Conservation (phyloP, 352 stramenopile genomes). For the Pythium rhizo-oryzae region DNA sequence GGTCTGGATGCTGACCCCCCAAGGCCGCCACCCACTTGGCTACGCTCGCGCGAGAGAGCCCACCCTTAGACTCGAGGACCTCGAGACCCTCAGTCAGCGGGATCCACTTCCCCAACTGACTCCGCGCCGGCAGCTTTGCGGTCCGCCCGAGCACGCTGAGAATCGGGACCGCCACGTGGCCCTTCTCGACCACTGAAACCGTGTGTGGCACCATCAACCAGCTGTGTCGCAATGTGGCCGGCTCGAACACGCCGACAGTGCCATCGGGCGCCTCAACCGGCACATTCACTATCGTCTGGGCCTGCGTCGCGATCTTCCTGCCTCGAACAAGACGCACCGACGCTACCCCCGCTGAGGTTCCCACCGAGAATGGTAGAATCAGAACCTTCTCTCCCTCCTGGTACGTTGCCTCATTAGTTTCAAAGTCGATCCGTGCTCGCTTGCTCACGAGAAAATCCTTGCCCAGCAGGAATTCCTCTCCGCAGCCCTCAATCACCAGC, state of each 20-base stretch:
- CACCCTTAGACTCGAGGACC: slow-evolving; percentile 14
- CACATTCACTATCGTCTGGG: slow-evolving; percentile 1
- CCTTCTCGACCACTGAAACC: background rate
- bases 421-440: background rate
- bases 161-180: slow-evolving; percentile 6
- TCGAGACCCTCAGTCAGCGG: slow-evolving; percentile 17
- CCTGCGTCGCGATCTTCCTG: slow-evolving; percentile 20
- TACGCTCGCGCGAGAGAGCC: slow-evolving; percentile 5
- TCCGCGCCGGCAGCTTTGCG: slow-evolving; percentile 20
- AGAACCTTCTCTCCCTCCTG: background rate
- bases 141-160: slow-evolving; percentile 22
- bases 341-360: background rate
- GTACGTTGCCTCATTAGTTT: slow-evolving; percentile 1
- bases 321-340: slow-evolving; percentile 11
- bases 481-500: slow-evolving; percentile 5
- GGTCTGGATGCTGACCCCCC: background rate
- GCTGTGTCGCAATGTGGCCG: background rate
- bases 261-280: slow-evolving; percentile 19
- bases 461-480: slow-evolving; percentile 1
- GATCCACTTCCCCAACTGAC: slow-evolving; percentile 20
- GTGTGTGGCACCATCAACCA: slow-evolving; percentile 20
- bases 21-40: background rate
- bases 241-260: slow-evolving; percentile 10
- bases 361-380: background rate
- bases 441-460: background rate